Evolutionary conservation across 2,329 filamentous ascomycete species (phyloP), one percentile per base, ranked within the genome.

Genomic region (Aspergillus fructus): DNA sequence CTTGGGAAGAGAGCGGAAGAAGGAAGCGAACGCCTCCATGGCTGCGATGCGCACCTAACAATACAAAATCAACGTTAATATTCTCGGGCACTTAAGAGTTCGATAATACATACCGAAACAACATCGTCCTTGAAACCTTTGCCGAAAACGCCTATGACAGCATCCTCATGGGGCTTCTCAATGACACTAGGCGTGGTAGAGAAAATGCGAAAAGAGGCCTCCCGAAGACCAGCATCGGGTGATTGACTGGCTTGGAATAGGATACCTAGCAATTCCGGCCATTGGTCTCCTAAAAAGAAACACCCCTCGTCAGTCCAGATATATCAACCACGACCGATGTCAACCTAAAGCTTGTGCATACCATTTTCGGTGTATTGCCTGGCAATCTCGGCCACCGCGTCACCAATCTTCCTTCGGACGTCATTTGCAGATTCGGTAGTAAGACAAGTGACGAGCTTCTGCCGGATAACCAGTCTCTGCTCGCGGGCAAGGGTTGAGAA

Each of bases 1-100:
- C 80, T 96, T 97, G 71, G 80, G 84, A 66, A 97, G 86, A 56
- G 89, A 94, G 64, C 91, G 86, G 83, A 99, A 99, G 79, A 99
- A 97, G 3, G 93, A 88, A 17, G 93, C 90, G 72, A 99, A 99
- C 7, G 94, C 94, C 72, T 97, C 93, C 87, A 97, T 96, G 55
- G 94, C 93, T 47, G 93, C 89, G 58, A 99, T 86, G 63, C 92
- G 90, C 57, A 99, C 93, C 85, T 93, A 63, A 23, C 61, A 55
- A 39, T n/a, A 21, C 40, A 21, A 30, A 9, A 21, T 30, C 9
- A 30, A 58, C 15, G 13, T 65, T 56, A 68, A 52, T 39, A 46
- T 15, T 42, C 37, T 53, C 37, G 33, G 41, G 30, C n/a, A 11
- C 15, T 13, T 43, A 39, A 12, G n/a, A 23, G 15, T 19, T 37